phyloP scores from a whole-genome alignment of 2,329 filamentous ascomycete genomes.

The Cryphonectria parasitica region DNA sequence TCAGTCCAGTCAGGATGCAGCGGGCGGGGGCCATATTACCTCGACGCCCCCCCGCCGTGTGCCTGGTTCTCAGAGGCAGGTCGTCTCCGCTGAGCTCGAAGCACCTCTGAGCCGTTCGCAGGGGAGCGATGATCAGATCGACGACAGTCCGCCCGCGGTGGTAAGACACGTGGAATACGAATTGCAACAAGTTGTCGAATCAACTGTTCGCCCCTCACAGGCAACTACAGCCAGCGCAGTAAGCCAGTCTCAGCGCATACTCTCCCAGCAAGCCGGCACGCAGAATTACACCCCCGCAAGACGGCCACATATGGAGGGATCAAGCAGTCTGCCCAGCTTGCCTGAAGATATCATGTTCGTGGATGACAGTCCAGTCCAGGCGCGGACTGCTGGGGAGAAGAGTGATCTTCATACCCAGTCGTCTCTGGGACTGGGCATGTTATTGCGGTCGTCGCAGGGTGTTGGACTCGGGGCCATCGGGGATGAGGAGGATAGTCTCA shows the following conservation, averaged over 20 bases:
- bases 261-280: neutral
- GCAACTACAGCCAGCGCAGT: constrained; percentile 48
- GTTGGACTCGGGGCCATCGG: constrained; percentile 48
- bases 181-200: constrained; percentile 9
- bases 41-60: neutral
- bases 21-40: neutral
- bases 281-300: constrained; percentile 35
- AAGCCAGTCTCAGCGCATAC: constrained; percentile 33
- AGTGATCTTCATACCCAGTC: constrained; percentile 6
- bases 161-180: neutral
- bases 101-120: constrained; percentile 15
- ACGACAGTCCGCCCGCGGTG: constrained; percentile 14
- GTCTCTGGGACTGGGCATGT: constrained; percentile 38
- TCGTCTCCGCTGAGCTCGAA: constrained; percentile 19
- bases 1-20: constrained; percentile 14
- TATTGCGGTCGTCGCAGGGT: constrained; percentile 47
- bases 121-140: constrained; percentile 14
- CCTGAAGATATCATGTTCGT: constrained; percentile 28
- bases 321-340: constrained; percentile 30
- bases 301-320: constrained; percentile 32
- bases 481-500: constrained; percentile 42
- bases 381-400: constrained; percentile 22
- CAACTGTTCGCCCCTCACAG: constrained; percentile 44
- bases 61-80: neutral
- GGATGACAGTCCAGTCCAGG: constrained; percentile 32